phyloP scores from a whole-genome alignment of 371 early-diverging fungal genomes.

The Rozella allomycis region DNA sequence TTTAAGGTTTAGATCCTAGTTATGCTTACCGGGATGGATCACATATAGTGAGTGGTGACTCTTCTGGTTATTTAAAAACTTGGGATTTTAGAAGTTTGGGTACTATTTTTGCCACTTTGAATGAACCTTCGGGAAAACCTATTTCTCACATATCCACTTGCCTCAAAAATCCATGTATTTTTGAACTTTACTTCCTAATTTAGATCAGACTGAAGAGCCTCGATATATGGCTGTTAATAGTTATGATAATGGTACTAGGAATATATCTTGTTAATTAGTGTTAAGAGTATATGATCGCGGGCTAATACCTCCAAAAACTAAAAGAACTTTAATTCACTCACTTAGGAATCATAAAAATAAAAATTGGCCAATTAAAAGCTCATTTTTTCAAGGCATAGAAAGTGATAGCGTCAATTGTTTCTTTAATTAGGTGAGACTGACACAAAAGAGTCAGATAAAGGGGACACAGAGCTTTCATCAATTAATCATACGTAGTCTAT shows the following conservation, averaged over 20 bases:
- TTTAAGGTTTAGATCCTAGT: constrained; percentile 6
- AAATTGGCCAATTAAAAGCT: constrained; percentile 69
- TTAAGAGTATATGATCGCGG: constrained; percentile 65
- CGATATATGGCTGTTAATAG: constrained; percentile 60
- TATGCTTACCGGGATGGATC: constrained; percentile 44
- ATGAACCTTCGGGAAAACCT: constrained; percentile 44
- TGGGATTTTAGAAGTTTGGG: constrained; percentile 54
- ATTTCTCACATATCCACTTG: constrained; percentile 51
- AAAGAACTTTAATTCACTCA: constrained; percentile 38
- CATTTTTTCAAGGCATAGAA: constrained; percentile 47
- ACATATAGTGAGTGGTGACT: constrained; percentile 55
- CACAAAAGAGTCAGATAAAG: no score
- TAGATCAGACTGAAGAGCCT: constrained; percentile 28
- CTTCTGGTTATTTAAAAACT: constrained; percentile 45
- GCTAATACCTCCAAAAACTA: constrained; percentile 41
- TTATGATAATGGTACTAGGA: constrained; percentile 72
- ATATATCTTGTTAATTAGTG: constrained; percentile 36
- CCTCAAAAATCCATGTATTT: constrained; percentile 15
- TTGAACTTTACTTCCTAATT: neutral
- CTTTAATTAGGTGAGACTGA: neutral
- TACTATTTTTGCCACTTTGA: constrained; percentile 16
- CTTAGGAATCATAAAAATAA: constrained; percentile 65
- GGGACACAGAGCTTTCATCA: neutral
- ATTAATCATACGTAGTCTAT: neutral
- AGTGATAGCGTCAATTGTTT: constrained; percentile 15